Evolutionary conservation across 805 yeast genomes (phyloP).

Genomic region (Priceomyces castillae): DNA sequence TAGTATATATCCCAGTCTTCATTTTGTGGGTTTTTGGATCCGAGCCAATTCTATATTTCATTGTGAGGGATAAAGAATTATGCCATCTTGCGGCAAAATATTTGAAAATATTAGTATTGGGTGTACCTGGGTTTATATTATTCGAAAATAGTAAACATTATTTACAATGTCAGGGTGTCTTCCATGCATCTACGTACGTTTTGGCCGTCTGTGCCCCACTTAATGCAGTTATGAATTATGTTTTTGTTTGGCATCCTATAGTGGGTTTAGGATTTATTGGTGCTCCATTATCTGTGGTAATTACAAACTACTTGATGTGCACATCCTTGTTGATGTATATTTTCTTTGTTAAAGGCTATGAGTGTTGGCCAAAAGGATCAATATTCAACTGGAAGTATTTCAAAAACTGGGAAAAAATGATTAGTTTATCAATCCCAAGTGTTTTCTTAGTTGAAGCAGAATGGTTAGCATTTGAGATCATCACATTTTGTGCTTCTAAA

Average conservation of each 20-base stretch:
- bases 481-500: slow-evolving; percentile 66
- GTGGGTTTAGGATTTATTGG: slow-evolving; percentile 68
- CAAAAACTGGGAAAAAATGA: slow-evolving; percentile 62
- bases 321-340: slow-evolving; percentile 49
- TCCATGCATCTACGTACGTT: slow-evolving; percentile 77
- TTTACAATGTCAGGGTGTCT: slow-evolving; percentile 73
- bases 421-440: slow-evolving; percentile 67
- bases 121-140: slow-evolving; percentile 72
- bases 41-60: slow-evolving; percentile 40
- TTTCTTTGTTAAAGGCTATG: slow-evolving; percentile 40
- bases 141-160: slow-evolving; percentile 72
- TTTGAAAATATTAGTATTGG: slow-evolving; percentile 53
- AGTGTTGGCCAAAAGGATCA: slow-evolving; percentile 41
- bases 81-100: slow-evolving; percentile 54
- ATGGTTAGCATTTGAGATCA: slow-evolving; percentile 73
- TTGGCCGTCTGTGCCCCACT: slow-evolving; percentile 70
- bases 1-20: slow-evolving; percentile 54
- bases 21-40: slow-evolving; percentile 61
- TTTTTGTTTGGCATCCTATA: slow-evolving; percentile 60
- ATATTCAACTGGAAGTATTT: slow-evolving; percentile 26
- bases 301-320: slow-evolving; percentile 73
- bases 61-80: slow-evolving; percentile 26
- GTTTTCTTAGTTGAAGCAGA: slow-evolving; percentile 76
- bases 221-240: slow-evolving; percentile 63
- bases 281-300: slow-evolving; percentile 72